Conservation (phyloP, 495 filamentous ascomycete species). For the Copromyces sp. region DNA sequence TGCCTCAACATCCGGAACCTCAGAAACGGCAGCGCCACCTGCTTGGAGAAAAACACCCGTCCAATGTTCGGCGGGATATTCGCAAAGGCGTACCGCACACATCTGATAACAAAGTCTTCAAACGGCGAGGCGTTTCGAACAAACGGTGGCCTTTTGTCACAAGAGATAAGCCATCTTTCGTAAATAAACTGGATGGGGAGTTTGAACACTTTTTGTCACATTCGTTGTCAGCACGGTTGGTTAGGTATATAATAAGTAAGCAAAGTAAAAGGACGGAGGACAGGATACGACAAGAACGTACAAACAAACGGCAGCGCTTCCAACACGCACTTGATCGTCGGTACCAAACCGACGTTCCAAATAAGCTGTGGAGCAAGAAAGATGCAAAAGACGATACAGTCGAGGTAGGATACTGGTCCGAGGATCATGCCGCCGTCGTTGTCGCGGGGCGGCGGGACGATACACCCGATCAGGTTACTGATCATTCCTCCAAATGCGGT, state of each 20-base stretch:
- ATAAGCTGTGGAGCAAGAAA: conserved; percentile 58
- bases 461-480: not conserved
- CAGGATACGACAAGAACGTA: conserved; percentile 24
- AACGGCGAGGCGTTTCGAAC: conserved; percentile 56
- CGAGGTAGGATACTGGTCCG: conserved; percentile 56
- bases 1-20: conserved; percentile 63
- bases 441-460: not conserved
- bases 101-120: conserved; percentile 63
- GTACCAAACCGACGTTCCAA: conserved; percentile 45
- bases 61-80: conserved; percentile 55
- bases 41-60: conserved; percentile 64
- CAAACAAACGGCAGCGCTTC: conserved; percentile 60
- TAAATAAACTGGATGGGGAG: conserved; percentile 47
- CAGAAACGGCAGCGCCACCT: conserved; percentile 59
- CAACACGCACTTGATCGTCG: conserved; percentile 44
- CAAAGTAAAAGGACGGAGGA: no score
- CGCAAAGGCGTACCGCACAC: conserved; percentile 66
- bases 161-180: conserved; percentile 44
- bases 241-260: no score
- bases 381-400: conserved; percentile 57
- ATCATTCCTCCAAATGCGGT: not conserved
- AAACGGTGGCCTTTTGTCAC: conserved; percentile 43
- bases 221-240: not conserved
- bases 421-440: conserved; percentile 38
- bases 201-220: conserved; percentile 35